Evolutionary conservation across 75 land plant species (phyloP).

Genomic region (Isoetes taiwanensis): DNA sequence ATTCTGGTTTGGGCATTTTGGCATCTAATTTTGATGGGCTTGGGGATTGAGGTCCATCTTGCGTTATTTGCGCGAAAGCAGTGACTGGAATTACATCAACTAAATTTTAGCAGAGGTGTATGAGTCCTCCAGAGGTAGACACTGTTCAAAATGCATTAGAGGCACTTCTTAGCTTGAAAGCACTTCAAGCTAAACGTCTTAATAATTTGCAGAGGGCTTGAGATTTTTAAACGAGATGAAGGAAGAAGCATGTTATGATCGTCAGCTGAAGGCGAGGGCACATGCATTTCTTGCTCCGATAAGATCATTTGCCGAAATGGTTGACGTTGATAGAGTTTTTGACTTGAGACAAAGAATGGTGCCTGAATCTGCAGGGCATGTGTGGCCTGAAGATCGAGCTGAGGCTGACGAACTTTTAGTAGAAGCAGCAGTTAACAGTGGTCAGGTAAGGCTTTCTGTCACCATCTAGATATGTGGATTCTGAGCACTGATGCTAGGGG

Average conservation of each 20-base stretch:
- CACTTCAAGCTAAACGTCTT: too few relatives aligned
- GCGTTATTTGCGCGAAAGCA: too few relatives aligned
- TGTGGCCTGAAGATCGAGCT: conserved; percentile 32
- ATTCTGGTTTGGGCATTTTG: too few relatives aligned
- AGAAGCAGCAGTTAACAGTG: conserved; percentile 57
- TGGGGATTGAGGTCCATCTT: too few relatives aligned
- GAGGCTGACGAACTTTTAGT: conserved; percentile 80
- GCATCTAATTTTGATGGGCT: too few relatives aligned
- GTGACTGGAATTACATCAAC: too few relatives aligned
- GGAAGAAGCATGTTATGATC: conserved; percentile 11
- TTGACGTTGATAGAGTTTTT: conserved; percentile 38
- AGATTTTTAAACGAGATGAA: conserved; percentile 20
- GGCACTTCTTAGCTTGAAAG: too few relatives aligned
- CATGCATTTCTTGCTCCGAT: conserved; percentile 68
- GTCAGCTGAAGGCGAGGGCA: conserved; percentile 45
- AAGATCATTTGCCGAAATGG: conserved; percentile 54
- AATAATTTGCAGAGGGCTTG: conserved; percentile 13
- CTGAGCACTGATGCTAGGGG: not conserved
- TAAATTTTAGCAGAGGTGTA: too few relatives aligned
- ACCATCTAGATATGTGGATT: not conserved
- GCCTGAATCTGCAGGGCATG: conserved; percentile 45
- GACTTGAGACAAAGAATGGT: conserved; percentile 39
- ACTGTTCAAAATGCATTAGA: too few relatives aligned
- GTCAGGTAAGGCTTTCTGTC: conserved; percentile 34
- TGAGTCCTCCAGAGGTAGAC: too few relatives aligned